A percentile compares a stretch with the other conserved stretches of the same genome.
phyloP scores from a whole-genome alignment of 2,329 filamentous ascomycete genomes.

The Hypoxylon sp. region DNA sequence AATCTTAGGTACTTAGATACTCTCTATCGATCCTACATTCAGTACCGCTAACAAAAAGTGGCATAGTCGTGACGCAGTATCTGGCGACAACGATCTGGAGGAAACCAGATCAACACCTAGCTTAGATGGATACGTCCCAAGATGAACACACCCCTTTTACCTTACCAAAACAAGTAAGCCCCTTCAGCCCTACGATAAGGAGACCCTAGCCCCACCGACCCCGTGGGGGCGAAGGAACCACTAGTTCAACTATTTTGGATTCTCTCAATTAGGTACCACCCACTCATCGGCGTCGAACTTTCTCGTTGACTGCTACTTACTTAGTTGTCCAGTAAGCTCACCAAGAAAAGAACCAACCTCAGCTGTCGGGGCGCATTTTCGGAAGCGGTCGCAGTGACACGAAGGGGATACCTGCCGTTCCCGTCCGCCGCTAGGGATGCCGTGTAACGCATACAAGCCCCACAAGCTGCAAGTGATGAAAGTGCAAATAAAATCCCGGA shows the following conservation, averaged over 20 bases:
- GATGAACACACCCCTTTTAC: background rate
- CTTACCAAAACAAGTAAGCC: background rate
- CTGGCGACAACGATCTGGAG: background rate
- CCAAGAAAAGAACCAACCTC: background rate
- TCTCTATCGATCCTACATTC: background rate
- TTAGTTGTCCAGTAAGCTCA: background rate
- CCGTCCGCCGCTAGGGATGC: background rate
- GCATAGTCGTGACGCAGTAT: background rate
- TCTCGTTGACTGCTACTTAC: background rate
- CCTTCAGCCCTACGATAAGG: background rate
- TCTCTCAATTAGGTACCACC: background rate
- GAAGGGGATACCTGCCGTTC: background rate
- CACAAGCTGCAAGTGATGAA: background rate
- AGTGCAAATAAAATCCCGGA: background rate
- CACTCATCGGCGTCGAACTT: background rate
- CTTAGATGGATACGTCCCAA: background rate
- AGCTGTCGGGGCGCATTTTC: background rate
- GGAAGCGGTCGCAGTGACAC: background rate
- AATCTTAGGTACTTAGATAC: background rate
- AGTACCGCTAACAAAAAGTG: too few species aligned
- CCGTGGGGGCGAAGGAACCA: background rate
- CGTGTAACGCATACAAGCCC: background rate
- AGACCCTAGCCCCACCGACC: background rate
- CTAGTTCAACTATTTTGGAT: background rate
- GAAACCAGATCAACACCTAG: too few species aligned